These are phyloP conservation scores for Dittrichia graveolens DNA, from an alignment of 129 eudicot species.

Conservation along the genomic window DNA sequence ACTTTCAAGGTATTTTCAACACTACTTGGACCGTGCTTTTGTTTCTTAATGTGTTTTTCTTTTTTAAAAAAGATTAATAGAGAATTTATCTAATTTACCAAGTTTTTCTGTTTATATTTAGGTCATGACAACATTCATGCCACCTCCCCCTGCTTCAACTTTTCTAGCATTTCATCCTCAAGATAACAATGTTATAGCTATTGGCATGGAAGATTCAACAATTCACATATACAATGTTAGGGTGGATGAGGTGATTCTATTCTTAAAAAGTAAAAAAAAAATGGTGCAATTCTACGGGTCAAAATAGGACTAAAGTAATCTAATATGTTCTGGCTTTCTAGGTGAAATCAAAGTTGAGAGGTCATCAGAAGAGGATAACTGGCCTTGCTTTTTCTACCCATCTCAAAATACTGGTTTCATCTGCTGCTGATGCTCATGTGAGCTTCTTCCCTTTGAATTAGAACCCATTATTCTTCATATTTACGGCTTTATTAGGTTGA, in stretches of 20 bases:
- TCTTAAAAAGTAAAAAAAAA: too few species aligned
- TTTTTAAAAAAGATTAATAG: not conserved
- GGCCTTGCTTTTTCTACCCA: conserved; percentile 78
- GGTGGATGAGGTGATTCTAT: conserved; percentile 67
- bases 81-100: not conserved
- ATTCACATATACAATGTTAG: conserved; percentile 82
- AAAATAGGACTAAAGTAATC: conserved; percentile 18
- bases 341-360: conserved; percentile 89
- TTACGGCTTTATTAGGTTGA: too few species aligned
- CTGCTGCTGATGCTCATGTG: conserved; percentile 96
- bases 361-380: conserved; percentile 84
- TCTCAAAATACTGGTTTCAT: conserved; percentile 76
- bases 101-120: conserved; percentile 25
- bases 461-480: too few species aligned
- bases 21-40: not conserved
- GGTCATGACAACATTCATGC: conserved; percentile 95
- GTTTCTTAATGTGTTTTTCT: not conserved
- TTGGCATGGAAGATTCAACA: conserved; percentile 90
- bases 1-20: conserved; percentile 59
- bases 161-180: conserved; percentile 86
- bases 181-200: conserved; percentile 85
- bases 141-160: conserved; percentile 89
- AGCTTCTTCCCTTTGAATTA: conserved; percentile 4
- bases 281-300: not conserved
- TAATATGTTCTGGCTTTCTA: conserved; percentile 12